Evolutionary conservation across 1,139 yeast species (phyloP), one percentile per base, ranked within the genome.

Genomic region (Pichia sp.): DNA sequence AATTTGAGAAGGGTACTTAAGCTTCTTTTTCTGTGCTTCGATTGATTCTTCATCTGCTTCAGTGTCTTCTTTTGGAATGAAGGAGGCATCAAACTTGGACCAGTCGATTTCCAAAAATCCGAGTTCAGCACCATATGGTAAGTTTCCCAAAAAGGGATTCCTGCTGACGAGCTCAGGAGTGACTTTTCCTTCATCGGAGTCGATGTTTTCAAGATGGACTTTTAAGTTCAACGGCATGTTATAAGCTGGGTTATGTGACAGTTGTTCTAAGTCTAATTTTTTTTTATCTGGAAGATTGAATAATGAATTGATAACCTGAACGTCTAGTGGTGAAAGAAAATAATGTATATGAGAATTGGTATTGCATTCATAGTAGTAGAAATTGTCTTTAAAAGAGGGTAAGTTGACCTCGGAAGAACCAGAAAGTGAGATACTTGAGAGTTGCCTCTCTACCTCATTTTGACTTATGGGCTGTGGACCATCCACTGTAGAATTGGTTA

Each of bases 51-150:
- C 50, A 7, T 46, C 66, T 59, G 60, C 81, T 70, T 71, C 73
- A 6, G 14, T 31, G 14, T 50, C 47, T 31, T 44, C 41, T 3
- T 42, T 5, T 12, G 55, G 48, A 17, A 53, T 53, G n/a, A 51
- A 51, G 1, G 59, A 56, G 38, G 44, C 45, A 41, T 56, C 59
- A 50, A 56, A 54, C 40, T 75, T 71, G 38, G 65, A 60, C 98
- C 99, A 93, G 65, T 89, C 84, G 56, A 97, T 80, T 64, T 93
- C 98, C 55, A 95, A 65, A 60, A 90, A 85, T 14, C 93, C 96
- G 48, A 93, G 71, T 47, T 87, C 87, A 0, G 96, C 84, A 1
- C 97, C 97, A 36, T 81, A 67, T 0, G 99, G 98, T 41, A 91
- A 71, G 69, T 92, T 95, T 0, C 87, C 78, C 55, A 93, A 72